Evolutionary conservation across 768 basidiomycete species (phyloP).

Genomic region (Mycena venus): DNA sequence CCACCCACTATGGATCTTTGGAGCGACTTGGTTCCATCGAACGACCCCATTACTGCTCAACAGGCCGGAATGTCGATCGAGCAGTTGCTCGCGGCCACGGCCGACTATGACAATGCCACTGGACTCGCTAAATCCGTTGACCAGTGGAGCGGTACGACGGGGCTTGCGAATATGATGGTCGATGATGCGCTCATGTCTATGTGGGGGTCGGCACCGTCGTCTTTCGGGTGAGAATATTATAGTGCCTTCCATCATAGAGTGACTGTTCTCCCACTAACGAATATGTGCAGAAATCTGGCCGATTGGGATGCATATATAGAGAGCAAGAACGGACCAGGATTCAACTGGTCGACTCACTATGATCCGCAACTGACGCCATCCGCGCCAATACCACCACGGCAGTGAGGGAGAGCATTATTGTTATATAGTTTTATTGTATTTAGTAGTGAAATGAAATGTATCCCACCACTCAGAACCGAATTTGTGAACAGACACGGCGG

Average conservation of each 20-base stretch:
- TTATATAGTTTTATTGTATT: background rate
- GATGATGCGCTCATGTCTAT: constrained; percentile 29
- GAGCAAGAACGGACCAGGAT: constrained; percentile 2
- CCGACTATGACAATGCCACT: constrained; percentile 21
- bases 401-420: background rate
- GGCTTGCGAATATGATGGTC: constrained; percentile 29
- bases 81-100: constrained; percentile 29
- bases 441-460: background rate
- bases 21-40: background rate
- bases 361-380: background rate
- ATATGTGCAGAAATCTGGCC: constrained; percentile 4
- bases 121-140: constrained; percentile 11
- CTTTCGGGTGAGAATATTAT: constrained; percentile 19
- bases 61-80: constrained; percentile 28
- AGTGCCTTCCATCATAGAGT: background rate
- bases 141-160: constrained; percentile 29
- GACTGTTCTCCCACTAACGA: background rate
- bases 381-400: background rate
- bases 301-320: constrained; percentile 35
- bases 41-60: background rate
- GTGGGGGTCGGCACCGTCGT: constrained; percentile 20
- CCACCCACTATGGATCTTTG: constrained; percentile 14
- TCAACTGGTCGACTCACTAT: constrained; percentile 16
- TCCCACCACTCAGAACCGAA: background rate
- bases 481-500: too few relatives aligned